These are phyloP conservation scores for Schizothecium vesticola DNA, from an alignment of 495 filamentous ascomycete species.

Conservation along the genomic window DNA sequence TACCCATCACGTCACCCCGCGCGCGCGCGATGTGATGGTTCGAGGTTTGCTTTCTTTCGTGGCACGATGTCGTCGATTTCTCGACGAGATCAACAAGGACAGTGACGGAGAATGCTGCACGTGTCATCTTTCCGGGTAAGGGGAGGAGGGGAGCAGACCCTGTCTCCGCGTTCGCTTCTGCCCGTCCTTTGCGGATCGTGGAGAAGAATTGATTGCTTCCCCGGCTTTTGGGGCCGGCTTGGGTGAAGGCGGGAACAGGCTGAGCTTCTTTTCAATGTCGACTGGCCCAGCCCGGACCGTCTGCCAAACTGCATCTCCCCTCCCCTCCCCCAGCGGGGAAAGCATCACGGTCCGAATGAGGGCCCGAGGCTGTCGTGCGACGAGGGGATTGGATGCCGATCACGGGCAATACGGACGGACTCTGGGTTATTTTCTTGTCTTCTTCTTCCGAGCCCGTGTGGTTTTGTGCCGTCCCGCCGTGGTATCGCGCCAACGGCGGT, in stretches of 20 bases:
- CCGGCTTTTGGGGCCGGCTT: background rate
- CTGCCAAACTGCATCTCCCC: background rate
- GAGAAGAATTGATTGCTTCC: background rate
- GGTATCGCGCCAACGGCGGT: background rate
- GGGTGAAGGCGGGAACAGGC: background rate
- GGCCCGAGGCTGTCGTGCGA: background rate
- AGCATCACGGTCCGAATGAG: background rate
- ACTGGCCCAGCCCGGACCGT: background rate
- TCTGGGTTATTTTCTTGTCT: background rate
- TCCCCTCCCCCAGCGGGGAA: background rate
- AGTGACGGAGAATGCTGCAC: background rate
- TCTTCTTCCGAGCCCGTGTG: background rate
- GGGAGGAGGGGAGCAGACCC: background rate
- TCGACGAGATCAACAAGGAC: background rate
- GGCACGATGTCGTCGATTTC: background rate
- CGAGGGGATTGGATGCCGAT: background rate
- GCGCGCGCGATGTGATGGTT: background rate
- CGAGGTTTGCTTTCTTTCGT: background rate
- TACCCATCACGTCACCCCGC: background rate
- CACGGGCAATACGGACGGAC: background rate
- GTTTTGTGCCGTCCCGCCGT: background rate
- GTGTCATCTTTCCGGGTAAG: background rate
- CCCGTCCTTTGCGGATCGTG: background rate
- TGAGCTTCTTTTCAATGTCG: background rate
- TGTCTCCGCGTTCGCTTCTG: background rate